phyloP scores from a whole-genome alignment of 2,329 filamentous ascomycete genomes.

The Trichoderma sp. region DNA sequence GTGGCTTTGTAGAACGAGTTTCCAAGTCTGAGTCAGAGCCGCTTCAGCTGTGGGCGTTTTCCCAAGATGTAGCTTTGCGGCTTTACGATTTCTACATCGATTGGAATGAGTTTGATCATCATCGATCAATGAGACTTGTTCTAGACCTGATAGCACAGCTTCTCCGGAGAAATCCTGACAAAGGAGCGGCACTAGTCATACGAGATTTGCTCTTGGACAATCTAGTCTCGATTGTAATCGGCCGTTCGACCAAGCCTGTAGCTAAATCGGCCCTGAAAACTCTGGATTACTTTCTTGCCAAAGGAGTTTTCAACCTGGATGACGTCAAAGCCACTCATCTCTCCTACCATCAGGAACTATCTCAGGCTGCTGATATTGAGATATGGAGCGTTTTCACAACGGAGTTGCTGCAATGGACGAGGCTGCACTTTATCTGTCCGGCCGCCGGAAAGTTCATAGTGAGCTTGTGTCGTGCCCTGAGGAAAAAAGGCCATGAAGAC shows the following conservation, averaged over 20 bases:
- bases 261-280: constrained; percentile 71
- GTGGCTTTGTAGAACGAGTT: constrained; percentile 62
- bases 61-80: constrained; percentile 46
- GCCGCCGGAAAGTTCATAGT: constrained; percentile 63
- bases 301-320: constrained; percentile 54
- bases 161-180: constrained; percentile 51
- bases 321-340: constrained; percentile 49
- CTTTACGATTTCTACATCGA: constrained; percentile 66
- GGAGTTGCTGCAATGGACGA: constrained; percentile 57
- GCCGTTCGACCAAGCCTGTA: constrained; percentile 61
- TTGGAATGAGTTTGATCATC: constrained; percentile 67
- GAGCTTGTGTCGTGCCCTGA: constrained; percentile 53
- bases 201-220: constrained; percentile 51
- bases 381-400: constrained; percentile 55
- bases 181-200: constrained; percentile 38
- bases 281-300: constrained; percentile 65
- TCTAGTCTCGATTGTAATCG: constrained; percentile 60
- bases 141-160: constrained; percentile 58
- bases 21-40: constrained; percentile 49
- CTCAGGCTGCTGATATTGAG: constrained; percentile 24
- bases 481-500: constrained; percentile 32
- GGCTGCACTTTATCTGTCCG: constrained; percentile 58
- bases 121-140: constrained; percentile 63
- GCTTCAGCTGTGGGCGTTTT: constrained; percentile 54
- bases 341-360: constrained; percentile 35